Evolutionary conservation across 2,329 filamentous ascomycete species (phyloP).

Genomic region (Tolypocladium nubicola): DNA sequence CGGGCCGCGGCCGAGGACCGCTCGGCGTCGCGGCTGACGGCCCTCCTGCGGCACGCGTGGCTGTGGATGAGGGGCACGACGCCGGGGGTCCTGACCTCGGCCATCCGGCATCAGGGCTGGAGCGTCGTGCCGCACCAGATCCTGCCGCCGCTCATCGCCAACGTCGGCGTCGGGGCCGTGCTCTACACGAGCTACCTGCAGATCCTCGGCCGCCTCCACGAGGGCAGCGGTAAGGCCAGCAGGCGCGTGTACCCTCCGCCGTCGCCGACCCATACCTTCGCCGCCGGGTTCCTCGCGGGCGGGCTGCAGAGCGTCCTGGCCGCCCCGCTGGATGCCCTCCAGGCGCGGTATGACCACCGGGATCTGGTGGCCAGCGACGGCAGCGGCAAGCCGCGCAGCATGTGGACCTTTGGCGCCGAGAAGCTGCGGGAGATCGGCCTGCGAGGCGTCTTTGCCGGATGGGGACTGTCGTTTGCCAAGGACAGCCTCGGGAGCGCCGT

Average conservation of each 20-base stretch:
- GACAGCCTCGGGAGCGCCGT: conserved; percentile 59
- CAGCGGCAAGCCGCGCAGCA: conserved; percentile 41
- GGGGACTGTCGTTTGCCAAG: conserved; percentile 57
- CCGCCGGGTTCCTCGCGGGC: conserved; percentile 60
- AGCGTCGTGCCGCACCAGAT: conserved; percentile 64
- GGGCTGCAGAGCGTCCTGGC: conserved; percentile 60
- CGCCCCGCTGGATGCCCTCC: conserved; percentile 65
- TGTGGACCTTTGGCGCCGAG: conserved; percentile 61
- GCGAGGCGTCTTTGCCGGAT: conserved; percentile 65
- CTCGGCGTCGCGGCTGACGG: conserved; percentile 19
- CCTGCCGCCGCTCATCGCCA: conserved; percentile 64
- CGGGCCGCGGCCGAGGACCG: conserved; percentile 23
- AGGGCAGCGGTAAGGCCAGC: conserved; percentile 43
- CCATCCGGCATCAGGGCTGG: conserved; percentile 62
- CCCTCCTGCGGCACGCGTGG: conserved; percentile 30
- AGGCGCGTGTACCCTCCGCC: conserved; percentile 64
- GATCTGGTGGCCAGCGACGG: conserved; percentile 32
- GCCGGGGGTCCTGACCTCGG: conserved; percentile 57
- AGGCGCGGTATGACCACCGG: conserved; percentile 57
- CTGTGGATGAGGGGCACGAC: conserved; percentile 52
- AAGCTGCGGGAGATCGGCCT: conserved; percentile 59
- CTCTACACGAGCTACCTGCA: conserved; percentile 69
- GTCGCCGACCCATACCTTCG: conserved; percentile 49
- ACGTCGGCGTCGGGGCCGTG: conserved; percentile 62
- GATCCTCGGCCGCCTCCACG: conserved; percentile 54